phyloP scores from a whole-genome alignment of 1,284 basidiomycete species.

The Volvariella surrecta region DNA sequence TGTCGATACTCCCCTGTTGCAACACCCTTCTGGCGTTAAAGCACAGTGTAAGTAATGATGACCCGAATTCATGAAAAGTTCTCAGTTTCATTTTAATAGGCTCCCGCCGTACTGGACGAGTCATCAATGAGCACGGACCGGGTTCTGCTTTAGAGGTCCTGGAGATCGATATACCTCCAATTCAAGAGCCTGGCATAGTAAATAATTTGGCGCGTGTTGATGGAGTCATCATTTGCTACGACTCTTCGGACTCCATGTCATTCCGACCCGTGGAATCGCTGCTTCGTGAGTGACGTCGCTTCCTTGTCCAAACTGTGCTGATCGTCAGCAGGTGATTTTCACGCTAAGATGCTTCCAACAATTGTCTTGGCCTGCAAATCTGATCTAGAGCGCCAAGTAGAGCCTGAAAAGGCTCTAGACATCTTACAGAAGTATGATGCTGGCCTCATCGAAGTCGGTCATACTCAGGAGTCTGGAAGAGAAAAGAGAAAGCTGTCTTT shows the following conservation, averaged over 20 bases:
- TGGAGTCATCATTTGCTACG: conserved; percentile 70
- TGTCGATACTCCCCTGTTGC: conserved; percentile 9
- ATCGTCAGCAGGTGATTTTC: conserved; percentile 43
- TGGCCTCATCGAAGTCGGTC: conserved; percentile 62
- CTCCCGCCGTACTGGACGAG: conserved; percentile 37
- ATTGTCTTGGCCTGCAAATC: conserved; percentile 72
- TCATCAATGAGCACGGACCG: conserved; percentile 26
- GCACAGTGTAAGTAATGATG: conserved; percentile 23
- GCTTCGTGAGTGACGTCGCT: conserved; percentile 39
- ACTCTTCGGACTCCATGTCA: conserved; percentile 50
- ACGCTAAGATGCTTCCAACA: conserved; percentile 45
- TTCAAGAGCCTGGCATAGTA: conserved; percentile 16
- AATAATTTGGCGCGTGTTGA: conserved; percentile 51
- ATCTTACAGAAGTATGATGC: conserved; percentile 48
- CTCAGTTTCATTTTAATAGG: conserved; percentile 25
- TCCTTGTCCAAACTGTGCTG: conserved; percentile 10
- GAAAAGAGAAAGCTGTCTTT: conserved; percentile 59
- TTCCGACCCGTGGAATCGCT: conserved; percentile 55
- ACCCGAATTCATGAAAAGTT: too few species aligned
- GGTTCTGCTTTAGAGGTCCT: conserved; percentile 41
- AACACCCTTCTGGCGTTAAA: conserved; percentile 15
- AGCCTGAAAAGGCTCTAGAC: conserved; percentile 41
- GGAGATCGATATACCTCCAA: conserved; percentile 40
- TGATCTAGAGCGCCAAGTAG: conserved; percentile 49
- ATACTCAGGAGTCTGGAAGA: conserved; percentile 39